Conservation (phyloP, 345 rosid species). For the Raphanus raphanistrum region DNA sequence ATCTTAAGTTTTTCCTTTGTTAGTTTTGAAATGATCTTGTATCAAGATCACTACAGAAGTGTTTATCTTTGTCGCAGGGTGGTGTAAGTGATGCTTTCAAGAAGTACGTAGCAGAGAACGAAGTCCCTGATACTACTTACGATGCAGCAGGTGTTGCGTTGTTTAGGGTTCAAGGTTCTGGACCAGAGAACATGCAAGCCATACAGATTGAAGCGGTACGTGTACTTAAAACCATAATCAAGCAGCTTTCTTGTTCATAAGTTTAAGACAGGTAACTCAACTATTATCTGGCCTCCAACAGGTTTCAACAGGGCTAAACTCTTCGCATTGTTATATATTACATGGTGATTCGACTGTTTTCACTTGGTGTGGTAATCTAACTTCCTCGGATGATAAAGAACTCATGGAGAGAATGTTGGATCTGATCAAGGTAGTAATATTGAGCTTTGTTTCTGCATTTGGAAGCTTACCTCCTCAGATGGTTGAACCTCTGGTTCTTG, state of each 20-base stretch:
- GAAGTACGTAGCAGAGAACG: conserved; percentile 68
- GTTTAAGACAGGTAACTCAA: not conserved
- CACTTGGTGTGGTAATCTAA: conserved; percentile 90
- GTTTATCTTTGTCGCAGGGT: conserved; percentile 57
- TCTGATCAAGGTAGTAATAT: conserved; percentile 86
- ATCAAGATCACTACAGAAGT: too few relatives aligned
- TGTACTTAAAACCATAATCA: conserved; percentile 17
- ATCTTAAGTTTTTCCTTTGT: not conserved
- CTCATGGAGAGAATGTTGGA: conserved; percentile 93
- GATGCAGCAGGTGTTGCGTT: conserved; percentile 73
- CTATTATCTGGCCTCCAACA: conserved; percentile 36
- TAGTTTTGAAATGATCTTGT: not conserved
- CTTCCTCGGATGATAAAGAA: conserved; percentile 74
- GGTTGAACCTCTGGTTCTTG: conserved; percentile 22
- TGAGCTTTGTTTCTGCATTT: conserved; percentile 15
- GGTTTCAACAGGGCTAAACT: conserved; percentile 87
- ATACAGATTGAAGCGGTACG: conserved; percentile 87
- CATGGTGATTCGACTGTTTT: conserved; percentile 74
- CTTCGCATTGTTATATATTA: conserved; percentile 89
- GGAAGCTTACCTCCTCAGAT: conserved; percentile 10
- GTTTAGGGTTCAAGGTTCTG: conserved; percentile 91
- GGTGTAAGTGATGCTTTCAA: conserved; percentile 87
- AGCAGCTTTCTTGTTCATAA: conserved; percentile 9
- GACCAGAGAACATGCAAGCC: conserved; percentile 99
- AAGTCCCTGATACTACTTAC: conserved; percentile 74